Conservation (phyloP, 306 rosid species). For the Rubus idaeus region DNA sequence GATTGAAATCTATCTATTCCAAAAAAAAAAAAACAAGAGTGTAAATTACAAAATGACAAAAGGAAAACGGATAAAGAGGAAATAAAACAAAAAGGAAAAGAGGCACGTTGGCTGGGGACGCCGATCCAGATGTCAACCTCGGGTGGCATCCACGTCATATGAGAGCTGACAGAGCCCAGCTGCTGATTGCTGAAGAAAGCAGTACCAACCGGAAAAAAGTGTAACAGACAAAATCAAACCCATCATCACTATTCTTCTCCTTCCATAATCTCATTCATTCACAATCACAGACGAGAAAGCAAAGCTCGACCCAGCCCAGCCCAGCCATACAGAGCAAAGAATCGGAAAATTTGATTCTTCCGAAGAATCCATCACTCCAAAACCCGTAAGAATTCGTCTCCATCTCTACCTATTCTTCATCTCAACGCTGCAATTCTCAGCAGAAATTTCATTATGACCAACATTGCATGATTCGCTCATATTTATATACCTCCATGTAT, state of each 20-base stretch:
- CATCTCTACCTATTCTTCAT: not conserved
- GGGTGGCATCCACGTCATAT: not conserved
- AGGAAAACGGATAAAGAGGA: not conserved
- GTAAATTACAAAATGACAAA: too few species aligned
- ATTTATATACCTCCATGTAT: not conserved
- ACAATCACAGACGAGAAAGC: not conserved
- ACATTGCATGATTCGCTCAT: not conserved
- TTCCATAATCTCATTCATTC: not conserved
- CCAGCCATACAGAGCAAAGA: not conserved
- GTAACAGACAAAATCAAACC: not conserved
- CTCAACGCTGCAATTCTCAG: not conserved
- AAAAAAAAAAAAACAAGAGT: too few species aligned
- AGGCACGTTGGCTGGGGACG: not conserved
- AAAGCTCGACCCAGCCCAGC: not conserved
- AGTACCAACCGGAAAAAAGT: not conserved
- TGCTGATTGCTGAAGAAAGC: conserved; percentile 1
- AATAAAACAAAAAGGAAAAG: not conserved
- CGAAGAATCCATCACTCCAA: not conserved
- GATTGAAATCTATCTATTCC: too few species aligned
- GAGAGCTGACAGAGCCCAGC: conserved; percentile 7
- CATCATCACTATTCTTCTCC: not conserved
- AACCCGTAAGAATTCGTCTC: not conserved
- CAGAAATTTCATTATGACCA: not conserved
- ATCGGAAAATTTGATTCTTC: not conserved
- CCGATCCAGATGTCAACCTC: not conserved